Evolutionary conservation across 148 eudicot genomes (phyloP).

Genomic region (Cornus florida): DNA sequence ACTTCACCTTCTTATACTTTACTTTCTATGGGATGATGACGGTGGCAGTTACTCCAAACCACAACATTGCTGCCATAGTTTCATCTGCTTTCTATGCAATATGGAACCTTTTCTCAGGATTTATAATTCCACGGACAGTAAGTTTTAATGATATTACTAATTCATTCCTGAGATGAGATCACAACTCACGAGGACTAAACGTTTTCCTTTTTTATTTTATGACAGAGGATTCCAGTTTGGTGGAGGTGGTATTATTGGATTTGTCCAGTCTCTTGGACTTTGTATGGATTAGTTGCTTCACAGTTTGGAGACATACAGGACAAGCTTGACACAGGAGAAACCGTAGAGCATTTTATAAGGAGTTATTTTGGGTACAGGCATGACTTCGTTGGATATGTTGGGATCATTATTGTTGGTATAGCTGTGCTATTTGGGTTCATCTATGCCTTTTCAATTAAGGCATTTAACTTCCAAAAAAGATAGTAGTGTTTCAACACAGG

Average conservation of each 20-base stretch:
- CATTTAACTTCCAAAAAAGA: constrained; percentile 60
- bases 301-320: constrained; percentile 48
- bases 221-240: constrained; percentile 47
- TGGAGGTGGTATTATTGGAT: constrained; percentile 75
- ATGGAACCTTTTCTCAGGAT: constrained; percentile 48
- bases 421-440: constrained; percentile 43
- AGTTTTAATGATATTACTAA: background rate
- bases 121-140: constrained; percentile 35
- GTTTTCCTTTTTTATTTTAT: background rate
- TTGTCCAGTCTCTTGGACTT: constrained; percentile 60
- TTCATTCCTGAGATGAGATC: background rate
- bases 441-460: constrained; percentile 52
- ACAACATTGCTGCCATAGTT: constrained; percentile 52
- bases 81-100: constrained; percentile 55
- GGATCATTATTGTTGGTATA: constrained; percentile 39
- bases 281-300: constrained; percentile 60
- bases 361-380: constrained; percentile 48
- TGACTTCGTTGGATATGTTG: constrained; percentile 49
- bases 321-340: constrained; percentile 25
- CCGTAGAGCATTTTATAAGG: constrained; percentile 34
- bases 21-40: constrained; percentile 73
- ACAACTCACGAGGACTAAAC: background rate
- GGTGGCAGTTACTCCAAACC: constrained; percentile 65
- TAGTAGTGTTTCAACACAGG: background rate
- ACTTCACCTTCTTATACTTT: constrained; percentile 62